Base-by-base conservation (phyloP, 1,284 basidiomycete species). In the Cerioporus squamosus region DNA sequence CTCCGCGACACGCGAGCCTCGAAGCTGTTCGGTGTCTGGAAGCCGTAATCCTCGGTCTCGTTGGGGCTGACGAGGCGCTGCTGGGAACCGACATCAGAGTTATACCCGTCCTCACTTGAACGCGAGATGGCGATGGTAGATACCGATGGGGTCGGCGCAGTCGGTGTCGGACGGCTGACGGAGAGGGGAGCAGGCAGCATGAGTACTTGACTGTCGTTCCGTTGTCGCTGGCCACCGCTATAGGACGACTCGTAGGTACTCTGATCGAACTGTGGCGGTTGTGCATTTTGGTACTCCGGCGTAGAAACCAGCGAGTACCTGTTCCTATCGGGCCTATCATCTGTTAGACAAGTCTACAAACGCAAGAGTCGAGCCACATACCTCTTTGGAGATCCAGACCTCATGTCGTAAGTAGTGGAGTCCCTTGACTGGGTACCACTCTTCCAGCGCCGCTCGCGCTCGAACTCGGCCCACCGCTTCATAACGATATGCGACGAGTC, bases 401-500 rank as follows among this genome's bases (percentile, higher is more conserved):
- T 70, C 24, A 66, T 67, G 53, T 93, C 90, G 69, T 86, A 85
- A 63, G 78, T 82, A 2, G 79, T 80, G 15, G 93, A 95, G 71
- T 97, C 95, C 62, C 91, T 83, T 17, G 92, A 94, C 64, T 89
- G 85, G 9, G 85, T 87, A 17, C 94, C 94, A 67, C 78, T 90
- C 84, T 90, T 95, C 93, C 94, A 98, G 63, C 96, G 83, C 64
- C 97, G 81, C 68, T 98, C 97, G 53, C 97, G 84, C 79, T 99
- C 97, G 74, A 97, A 99, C 77, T 99, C 97, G 49, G 89, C 94
- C 97, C 97, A 99, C 49, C 95, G 87, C 82, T 98, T 99, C 97
- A 98, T 98, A 40, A 97, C 91, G 70, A 99, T 99, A 77, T 97
- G 87, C 51, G 87, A 86, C 38, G 95, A 95, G 77, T 99, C 97